Evolutionary conservation across 1,139 yeast species (phyloP).

Genomic region (Cylindricascospora bacillispora): DNA sequence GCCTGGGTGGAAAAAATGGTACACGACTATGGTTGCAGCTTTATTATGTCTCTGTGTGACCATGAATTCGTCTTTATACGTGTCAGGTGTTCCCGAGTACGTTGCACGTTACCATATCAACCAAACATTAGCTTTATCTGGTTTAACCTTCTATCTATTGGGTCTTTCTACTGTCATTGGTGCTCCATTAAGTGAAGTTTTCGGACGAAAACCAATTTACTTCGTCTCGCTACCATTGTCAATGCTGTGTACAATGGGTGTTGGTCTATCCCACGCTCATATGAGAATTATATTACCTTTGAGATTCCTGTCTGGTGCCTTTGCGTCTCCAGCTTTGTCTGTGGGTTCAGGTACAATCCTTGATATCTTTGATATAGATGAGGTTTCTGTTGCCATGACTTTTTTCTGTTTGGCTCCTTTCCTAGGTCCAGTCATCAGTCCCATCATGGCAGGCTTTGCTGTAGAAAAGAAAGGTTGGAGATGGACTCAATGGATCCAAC

Average conservation of each 20-base stretch:
- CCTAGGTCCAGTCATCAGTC: constrained; percentile 75
- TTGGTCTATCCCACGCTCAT: constrained; percentile 45
- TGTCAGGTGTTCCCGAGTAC: constrained; percentile 47
- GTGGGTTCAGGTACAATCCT: constrained; percentile 79
- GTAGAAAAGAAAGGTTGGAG: constrained; percentile 58
- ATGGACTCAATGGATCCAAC: constrained; percentile 69
- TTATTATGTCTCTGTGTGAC: constrained; percentile 53
- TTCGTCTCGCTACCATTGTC: constrained; percentile 48
- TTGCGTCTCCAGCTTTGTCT: constrained; percentile 76
- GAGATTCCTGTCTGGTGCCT: constrained; percentile 67
- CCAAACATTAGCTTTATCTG: constrained; percentile 48
- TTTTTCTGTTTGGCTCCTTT: constrained; percentile 59
- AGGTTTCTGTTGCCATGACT: constrained; percentile 57
- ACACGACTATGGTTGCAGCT: constrained; percentile 50
- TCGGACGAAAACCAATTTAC: constrained; percentile 58
- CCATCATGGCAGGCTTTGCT: constrained; percentile 70
- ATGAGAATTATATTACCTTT: constrained; percentile 49
- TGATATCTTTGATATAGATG: constrained; percentile 59
- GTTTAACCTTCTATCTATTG: constrained; percentile 55
- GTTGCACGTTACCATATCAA: constrained; percentile 35
- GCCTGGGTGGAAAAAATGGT: constrained; percentile 52
- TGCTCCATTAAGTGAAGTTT: constrained; percentile 69
- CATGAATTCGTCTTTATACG: constrained; percentile 58
- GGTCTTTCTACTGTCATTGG: constrained; percentile 66
- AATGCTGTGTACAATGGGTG: constrained; percentile 67